Evolutionary conservation across 257 asterid genomes (phyloP).

Genomic region (Paulownia fortunei): DNA sequence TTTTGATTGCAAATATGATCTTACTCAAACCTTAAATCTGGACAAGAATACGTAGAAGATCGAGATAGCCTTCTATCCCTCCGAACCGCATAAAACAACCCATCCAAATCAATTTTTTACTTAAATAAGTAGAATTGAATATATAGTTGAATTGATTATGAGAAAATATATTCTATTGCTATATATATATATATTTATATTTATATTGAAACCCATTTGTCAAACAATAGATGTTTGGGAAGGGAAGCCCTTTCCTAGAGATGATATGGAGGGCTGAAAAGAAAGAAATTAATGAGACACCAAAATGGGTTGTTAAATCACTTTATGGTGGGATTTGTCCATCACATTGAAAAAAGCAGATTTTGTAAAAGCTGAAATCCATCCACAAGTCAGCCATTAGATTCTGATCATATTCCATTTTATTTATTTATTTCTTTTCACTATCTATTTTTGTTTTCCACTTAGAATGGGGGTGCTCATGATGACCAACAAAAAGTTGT

Average conservation of each 20-base stretch:
- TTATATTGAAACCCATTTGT: background rate
- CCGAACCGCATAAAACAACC: too few species aligned
- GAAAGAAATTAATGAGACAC: constrained; percentile 32
- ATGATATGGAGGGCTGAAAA: background rate
- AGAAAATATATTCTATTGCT: too few species aligned
- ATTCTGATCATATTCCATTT: constrained; percentile 38
- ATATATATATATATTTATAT: too few species aligned
- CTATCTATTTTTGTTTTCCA: constrained; percentile 33
- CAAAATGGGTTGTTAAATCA: constrained; percentile 40
- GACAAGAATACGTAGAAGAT: too few species aligned
- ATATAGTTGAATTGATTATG: too few species aligned
- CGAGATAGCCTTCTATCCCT: too few species aligned
- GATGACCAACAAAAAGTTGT: constrained; percentile 35
- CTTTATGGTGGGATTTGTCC: constrained; percentile 48
- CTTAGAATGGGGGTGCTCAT: constrained; percentile 16
- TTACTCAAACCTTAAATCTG: too few species aligned
- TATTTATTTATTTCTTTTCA: background rate
- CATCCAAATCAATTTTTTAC: too few species aligned
- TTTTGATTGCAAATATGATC: too few species aligned
- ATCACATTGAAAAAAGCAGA: constrained; percentile 35
- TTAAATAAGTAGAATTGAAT: too few species aligned
- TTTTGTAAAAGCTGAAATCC: constrained; percentile 36
- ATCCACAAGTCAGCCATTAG: constrained; percentile 46
- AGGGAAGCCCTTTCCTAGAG: background rate
- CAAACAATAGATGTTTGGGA: constrained; percentile 5